Base-by-base conservation (phyloP, 2,329 filamentous ascomycete species). In the Pyrenochaeta sp. region DNA sequence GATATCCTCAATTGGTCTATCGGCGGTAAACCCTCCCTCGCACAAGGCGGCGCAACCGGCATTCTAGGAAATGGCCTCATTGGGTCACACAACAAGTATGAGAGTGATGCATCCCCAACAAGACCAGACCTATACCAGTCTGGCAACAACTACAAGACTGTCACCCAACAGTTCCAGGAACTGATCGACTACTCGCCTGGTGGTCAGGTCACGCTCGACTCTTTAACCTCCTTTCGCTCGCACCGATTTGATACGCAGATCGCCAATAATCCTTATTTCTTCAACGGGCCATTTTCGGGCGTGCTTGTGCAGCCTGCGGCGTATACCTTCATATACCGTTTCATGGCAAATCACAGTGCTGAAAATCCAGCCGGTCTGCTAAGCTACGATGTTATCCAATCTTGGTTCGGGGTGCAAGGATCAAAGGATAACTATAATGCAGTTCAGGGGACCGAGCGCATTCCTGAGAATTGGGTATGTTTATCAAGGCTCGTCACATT, bases 321-420 rank as follows among this genome's bases (percentile, higher is more conserved):
- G 44, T 70, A 70, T 43, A 65, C 66, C 5, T 70, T 70, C 51
- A 70, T 70, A 50, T 70, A 59, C 50, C 66, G 67, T 19, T 69
- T 70, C 60, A 70, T 70, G 67, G 67, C 67, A 1, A 69, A 70
- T 25, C 67, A 70, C 34, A 65, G 59, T 24, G 61, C 59, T 1
- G 65, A 67, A 22, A 25, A 62, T 34, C 67, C 67, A 5, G 45
- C 44, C 2, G 67, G 66, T 24, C 34, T 54, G 2, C 42, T 70
- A 15, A 58, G 43, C 15, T 58, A 63, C 46, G 66, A 67, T 15
- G 56, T 58, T 12, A 49, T 70, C 15, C 63, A 70, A 54, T 68
- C 64, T 0, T 70, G 67, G 67, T 69, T 69, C 25, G 67, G 67
- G 45, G 55, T 70, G 4, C 25, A 66, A 10, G 66, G 66, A 4